Evolutionary conservation across 768 basidiomycete species (phyloP), one percentile per base, ranked within the genome.

Genomic region (Suillus fuscotomentosus): DNA sequence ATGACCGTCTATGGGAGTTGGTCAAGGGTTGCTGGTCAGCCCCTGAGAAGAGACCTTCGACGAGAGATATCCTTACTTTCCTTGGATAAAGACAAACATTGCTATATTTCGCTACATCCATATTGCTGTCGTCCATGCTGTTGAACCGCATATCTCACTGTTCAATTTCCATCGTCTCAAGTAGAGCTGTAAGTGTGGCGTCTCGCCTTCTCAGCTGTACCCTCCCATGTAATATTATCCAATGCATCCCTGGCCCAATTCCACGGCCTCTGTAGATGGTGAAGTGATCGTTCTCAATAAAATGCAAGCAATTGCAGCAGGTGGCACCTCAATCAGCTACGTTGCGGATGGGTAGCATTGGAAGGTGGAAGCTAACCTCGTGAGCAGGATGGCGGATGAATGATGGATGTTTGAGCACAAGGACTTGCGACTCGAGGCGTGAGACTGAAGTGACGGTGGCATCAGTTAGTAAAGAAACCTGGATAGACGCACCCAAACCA

Each of bases 1-100:
- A 82, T 56, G 80, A 85, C 65, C 65, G 73, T 14, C 59, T 86
- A 11, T 86, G 85, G 84, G 57, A n/a, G 0, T 63, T 84, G 47
- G 71, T 84, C 69, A 65, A 74, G 34, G 67, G 60, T 20, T 84
- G 83, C 65, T 86, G 84, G 84, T 73, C 74, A 24, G 70, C 76
- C 4, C 71, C 41, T 7, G 71, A 70, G 27, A 68, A 69, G 22
- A 73, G 84, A 47, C 84, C 83, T 9, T 72, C 76, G 0, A 81
- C 86, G 63, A 70, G 72, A 36, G 68, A 81, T 41, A 69, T 84
- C 9, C 68, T 70, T 45, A 56, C 64, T 38, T 61, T 70, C 22
- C 45, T 76, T 4, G 72, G 22, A 34, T 50, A 43, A 51, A 27
- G 42, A 15, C 36, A 15, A 51, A 14, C 20, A 10, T 41, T 27